Base-by-base conservation (phyloP, 129 eudicot species). In the Calendula officinalis region DNA sequence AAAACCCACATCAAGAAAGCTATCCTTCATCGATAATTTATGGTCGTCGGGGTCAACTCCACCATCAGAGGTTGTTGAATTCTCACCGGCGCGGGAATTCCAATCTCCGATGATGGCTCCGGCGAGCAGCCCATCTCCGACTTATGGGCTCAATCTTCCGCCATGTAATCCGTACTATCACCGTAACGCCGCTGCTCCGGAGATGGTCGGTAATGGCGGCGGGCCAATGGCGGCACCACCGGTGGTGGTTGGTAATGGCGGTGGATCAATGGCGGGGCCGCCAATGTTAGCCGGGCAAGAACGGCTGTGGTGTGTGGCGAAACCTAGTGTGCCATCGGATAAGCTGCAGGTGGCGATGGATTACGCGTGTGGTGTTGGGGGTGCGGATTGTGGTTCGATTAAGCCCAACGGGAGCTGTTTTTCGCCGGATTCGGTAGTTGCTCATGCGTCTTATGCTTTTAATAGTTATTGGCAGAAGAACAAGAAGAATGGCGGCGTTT, bases 381-480 rank as follows among this genome's bases (percentile, higher is more conserved):
- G 78, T 8, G 99, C 89, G 3, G 89, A 94, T 41, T 94, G 99
- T 76, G 96, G 75, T 37, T 84, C 84, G 38, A 94, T 94, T 47
- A 45, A 3, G 66, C 92, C 91, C 0, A 73, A 66, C 5, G 99
- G 99, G 44, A 81, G 74, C 60, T 94, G 99, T 64, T 82, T 77
- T 76, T 72, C 64, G n/a, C 99, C 99, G 4, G 92, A 94, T 69
- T 76, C 80, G 3, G 49, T 86, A 2, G 84, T 94, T 43, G 96
- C 99, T n/a, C 99, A 88, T 84, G 99, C 99, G 16, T 94, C 99
- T 38, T 94, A 79, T 71, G 99, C 99, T 38, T 94, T 88, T 73
- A 94, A 94, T 78, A 86, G 97, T 69, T 94, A 94, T 47, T 94
- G 99, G 99, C 99, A 94, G 86, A 94, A 82, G 82, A 86, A 50